phyloP scores from a whole-genome alignment of 2,329 filamentous ascomycete species.

The Fusarium udum region DNA sequence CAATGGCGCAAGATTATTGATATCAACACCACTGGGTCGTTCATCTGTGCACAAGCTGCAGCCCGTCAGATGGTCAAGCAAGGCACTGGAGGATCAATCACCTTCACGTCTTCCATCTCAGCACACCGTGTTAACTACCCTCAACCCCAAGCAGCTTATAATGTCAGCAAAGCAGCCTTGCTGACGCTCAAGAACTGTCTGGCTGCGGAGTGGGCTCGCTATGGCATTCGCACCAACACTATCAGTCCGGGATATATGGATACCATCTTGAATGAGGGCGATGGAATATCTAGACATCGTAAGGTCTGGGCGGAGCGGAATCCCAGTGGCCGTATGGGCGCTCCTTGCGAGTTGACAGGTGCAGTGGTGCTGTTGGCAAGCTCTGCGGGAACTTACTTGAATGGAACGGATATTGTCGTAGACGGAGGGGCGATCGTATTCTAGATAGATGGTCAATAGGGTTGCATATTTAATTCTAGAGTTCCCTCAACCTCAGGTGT shows the following conservation, averaged over 20 bases:
- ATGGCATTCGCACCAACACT: neutral
- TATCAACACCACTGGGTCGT: neutral
- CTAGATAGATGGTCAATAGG: neutral
- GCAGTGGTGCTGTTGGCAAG: neutral
- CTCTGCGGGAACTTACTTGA: neutral
- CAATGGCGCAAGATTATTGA: neutral
- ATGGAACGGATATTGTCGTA: neutral
- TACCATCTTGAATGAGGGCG: neutral
- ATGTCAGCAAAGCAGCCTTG: neutral
- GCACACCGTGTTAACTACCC: neutral
- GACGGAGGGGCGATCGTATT: neutral
- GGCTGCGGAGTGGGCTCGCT: neutral
- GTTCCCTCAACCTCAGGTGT: rapidly evolving
- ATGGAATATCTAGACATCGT: neutral
- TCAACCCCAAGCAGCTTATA: neutral
- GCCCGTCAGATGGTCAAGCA: neutral
- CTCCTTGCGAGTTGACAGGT: neutral
- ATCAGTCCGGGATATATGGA: neutral
- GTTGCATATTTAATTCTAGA: neutral
- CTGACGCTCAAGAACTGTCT: neutral
- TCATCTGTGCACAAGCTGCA: neutral
- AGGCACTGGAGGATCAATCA: neutral
- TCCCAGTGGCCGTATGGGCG: neutral
- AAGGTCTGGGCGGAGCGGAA: neutral
- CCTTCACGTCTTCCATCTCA: neutral